These are phyloP conservation scores for Penicillium manginii DNA, from an alignment of 495 filamentous ascomycete species.

Conservation along the genomic window DNA sequence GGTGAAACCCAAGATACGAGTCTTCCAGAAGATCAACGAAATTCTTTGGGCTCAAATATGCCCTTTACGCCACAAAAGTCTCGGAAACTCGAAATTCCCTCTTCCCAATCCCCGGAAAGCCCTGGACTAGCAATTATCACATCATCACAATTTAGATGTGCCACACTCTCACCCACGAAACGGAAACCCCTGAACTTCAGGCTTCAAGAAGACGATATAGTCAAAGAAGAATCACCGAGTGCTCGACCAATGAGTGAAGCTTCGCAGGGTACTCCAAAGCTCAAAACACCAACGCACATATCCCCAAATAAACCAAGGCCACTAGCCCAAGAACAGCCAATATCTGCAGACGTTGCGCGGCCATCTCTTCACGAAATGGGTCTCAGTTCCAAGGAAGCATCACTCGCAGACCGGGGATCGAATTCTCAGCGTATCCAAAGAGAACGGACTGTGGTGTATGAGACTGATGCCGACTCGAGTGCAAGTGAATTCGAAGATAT, in stretches of 20 bases:
- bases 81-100: slow-evolving; percentile 43
- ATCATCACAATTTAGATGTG: slow-evolving; percentile 42
- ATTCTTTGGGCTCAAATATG: background rate
- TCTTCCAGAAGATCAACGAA: background rate
- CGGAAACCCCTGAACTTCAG: slow-evolving; percentile 6
- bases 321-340: slow-evolving; percentile 4
- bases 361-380: background rate
- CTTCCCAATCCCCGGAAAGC: slow-evolving; percentile 52
- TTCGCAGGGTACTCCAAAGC: slow-evolving; percentile 5
- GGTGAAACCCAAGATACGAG: slow-evolving; percentile 16
- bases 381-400: background rate
- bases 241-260: slow-evolving; percentile 6
- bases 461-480: slow-evolving; percentile 49
- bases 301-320: slow-evolving; percentile 8
- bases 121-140: slow-evolving; percentile 44
- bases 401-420: background rate
- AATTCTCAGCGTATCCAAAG: slow-evolving; percentile 14
- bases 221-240: slow-evolving; percentile 33
- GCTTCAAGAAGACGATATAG: background rate
- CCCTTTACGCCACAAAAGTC: slow-evolving; percentile 42
- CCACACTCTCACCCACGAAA: slow-evolving; percentile 36
- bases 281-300: slow-evolving; percentile 8
- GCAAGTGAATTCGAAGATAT: slow-evolving; percentile 34
- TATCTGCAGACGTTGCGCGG: background rate
- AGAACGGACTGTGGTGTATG: slow-evolving; percentile 45